Conservation (phyloP, 768 basidiomycete species). For the Lepiota brunneoincarnata region DNA sequence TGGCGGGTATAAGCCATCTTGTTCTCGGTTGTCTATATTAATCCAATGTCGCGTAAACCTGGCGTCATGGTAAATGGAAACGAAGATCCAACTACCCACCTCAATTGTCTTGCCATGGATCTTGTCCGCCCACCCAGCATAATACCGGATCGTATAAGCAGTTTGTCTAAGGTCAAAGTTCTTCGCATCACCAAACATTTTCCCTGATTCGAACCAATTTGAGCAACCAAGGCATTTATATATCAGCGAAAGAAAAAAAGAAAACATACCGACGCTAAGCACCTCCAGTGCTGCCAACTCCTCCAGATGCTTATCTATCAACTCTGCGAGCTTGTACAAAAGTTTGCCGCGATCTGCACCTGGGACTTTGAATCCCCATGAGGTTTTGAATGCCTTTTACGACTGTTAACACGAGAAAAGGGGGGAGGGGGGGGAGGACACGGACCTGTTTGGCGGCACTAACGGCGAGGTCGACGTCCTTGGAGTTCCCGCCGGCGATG, state of each 20-base stretch:
- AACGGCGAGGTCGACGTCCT: slow-evolving; percentile 53
- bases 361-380: slow-evolving; percentile 67
- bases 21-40: slow-evolving; percentile 36
- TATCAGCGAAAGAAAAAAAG: too few species aligned
- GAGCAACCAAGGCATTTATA: slow-evolving; percentile 1
- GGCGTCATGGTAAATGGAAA: too few species aligned
- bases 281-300: slow-evolving; percentile 72
- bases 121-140: slow-evolving; percentile 91
- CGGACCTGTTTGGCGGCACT: slow-evolving; percentile 47
- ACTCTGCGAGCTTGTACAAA: slow-evolving; percentile 59
- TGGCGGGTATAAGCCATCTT: slow-evolving; percentile 69
- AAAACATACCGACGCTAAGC: slow-evolving; percentile 55
- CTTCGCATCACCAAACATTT: slow-evolving; percentile 50
- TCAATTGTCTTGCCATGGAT: slow-evolving; percentile 74
- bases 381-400: slow-evolving; percentile 41
- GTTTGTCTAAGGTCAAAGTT: slow-evolving; percentile 45
- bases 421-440: neutral
- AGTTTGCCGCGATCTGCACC: slow-evolving; percentile 52
- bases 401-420: neutral
- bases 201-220: slow-evolving; percentile 33
- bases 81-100: too few species aligned
- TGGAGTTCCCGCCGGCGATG: slow-evolving; percentile 47
- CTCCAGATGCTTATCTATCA: slow-evolving; percentile 61
- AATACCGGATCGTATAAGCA: slow-evolving; percentile 65
- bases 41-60: neutral